Base-by-base conservation (phyloP, 2,329 filamentous ascomycete genomes). In the Claviceps pusilla region DNA sequence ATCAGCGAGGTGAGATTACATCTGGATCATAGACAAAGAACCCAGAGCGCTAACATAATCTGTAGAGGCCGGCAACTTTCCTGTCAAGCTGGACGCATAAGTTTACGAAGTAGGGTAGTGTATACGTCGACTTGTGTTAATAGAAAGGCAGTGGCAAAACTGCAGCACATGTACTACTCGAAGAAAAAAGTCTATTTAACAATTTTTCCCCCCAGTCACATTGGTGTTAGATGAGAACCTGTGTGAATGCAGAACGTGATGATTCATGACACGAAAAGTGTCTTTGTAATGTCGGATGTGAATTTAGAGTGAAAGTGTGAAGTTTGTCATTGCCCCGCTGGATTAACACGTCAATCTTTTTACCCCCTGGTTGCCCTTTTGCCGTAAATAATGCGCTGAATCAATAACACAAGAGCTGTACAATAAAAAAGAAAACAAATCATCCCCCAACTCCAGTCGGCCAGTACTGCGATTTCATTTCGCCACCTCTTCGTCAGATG, bases 1-100 rank as follows among this genome's bases (percentile, higher is more conserved):
- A 93, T 68, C 93, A 97, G 79, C 87, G 93, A 74, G 88, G 89
- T 94, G 77, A 69, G 86, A 75, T 54, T 59, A 47, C 14, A 29
- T 31, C 4, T 37, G 28, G 12, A 12, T 16, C 48, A 49, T 6
- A 28, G 51, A 47, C 5, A 56, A 45, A 43, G 43, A 10, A 45
- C 33, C 10, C 28, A 19, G 57, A 57, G 58, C 6, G 43, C 67
- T 66, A 61, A 68, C 50, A 24, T 31, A 57, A 51, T n/a, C 16
- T 53, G 59, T 66, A 85, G 83, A 83, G 70, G 76, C 76, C 62
- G 83, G 82, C 66, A 85, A 77, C 67, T 86, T 86, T 74, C 83
- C 83, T 49, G 78, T 71, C 62, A 79, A 79, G 65, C 72, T 86
- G 63, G 81, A 86, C 65, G 73, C 72, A 68, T 82, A 78, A 68